Base-by-base conservation (phyloP, 1,139 yeast genomes). In the Magnusiomyces fungicola region DNA sequence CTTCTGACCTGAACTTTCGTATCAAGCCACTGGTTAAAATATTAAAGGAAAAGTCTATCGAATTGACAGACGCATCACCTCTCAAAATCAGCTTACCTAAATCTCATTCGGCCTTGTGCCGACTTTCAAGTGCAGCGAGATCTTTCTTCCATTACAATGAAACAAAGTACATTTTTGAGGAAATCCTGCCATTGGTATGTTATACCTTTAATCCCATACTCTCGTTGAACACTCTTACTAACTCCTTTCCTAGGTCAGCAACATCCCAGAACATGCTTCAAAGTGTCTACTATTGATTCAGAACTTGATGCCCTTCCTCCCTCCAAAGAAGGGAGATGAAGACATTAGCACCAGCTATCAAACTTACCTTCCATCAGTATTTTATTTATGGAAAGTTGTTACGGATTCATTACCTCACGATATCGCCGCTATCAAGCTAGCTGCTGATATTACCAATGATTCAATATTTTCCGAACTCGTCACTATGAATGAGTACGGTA, bases 301-400 rank as follows among this genome's bases (percentile, higher is more conserved):
- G 21, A 40, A 48, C 12, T 24, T 51, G 44, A 42, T 62, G 7
- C 70, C 71, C 1, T 24, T 24, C n/a, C 45, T 43, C 14, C 45
- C 45, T 10, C 21, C 29, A 16, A n/a, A 43, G 9, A 12, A 19
- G 3, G 29, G 24, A 7, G 14, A n/a, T 23, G 29, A 30, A 10
- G 21, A 32, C 2, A 18, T 43, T 18, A 27, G 37, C 53, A 23
- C 53, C 55, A 45, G 65, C 64, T 7, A 56, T 54, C 37, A 43
- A 22, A 53, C 55, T 19, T 49, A 63, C 50, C 51, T 69, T 40
- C 80, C 90, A 0, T 69, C 89, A 1, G 64, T 87, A 18, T 87
- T 86, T 58, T 80, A 85, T 57, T 67, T 87, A 50, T 89, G 97
- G 96, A 62, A 75, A 3, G 76, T 82, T 37, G 72, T 80, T 14